phyloP scores from a whole-genome alignment of 1,139 yeast species.

The Pichia sp. region DNA sequence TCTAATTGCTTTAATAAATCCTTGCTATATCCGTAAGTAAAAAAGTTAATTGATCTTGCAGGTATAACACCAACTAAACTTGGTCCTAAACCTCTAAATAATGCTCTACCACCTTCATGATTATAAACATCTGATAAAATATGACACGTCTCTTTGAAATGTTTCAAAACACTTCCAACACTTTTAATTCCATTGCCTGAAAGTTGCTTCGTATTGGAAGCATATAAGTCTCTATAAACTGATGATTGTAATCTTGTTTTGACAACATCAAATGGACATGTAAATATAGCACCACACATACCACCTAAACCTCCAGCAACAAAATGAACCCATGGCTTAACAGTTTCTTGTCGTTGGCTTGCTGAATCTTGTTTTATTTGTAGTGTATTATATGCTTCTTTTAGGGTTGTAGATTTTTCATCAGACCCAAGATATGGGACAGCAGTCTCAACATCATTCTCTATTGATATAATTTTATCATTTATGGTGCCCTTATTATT shows the following conservation, averaged over 20 bases:
- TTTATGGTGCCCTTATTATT: slow-evolving; percentile 6
- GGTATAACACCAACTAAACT: slow-evolving; percentile 98
- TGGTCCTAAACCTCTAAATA: slow-evolving; percentile 94
- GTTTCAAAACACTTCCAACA: slow-evolving; percentile 32
- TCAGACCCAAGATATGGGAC: slow-evolving; percentile 63
- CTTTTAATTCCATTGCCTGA: neutral
- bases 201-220: slow-evolving; percentile 5
- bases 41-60: slow-evolving; percentile 92
- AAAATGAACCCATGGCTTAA: slow-evolving; percentile 90
- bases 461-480: slow-evolving; percentile 42
- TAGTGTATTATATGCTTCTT: slow-evolving; percentile 22
- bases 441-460: slow-evolving; percentile 39
- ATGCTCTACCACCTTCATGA: slow-evolving; percentile 75
- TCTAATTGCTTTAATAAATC: slow-evolving; percentile 51
- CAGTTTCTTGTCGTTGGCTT: slow-evolving; percentile 22
- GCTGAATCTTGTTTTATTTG: neutral
- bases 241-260: slow-evolving; percentile 93
- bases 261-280: slow-evolving; percentile 94
- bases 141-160: slow-evolving; percentile 74
- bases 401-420: slow-evolving; percentile 49
- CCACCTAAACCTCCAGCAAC: slow-evolving; percentile 99
- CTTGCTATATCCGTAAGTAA: slow-evolving; percentile 90
- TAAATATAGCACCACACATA: slow-evolving; percentile 91
- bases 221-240: slow-evolving; percentile 35
- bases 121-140: slow-evolving; percentile 64